phyloP scores from a whole-genome alignment of 192 early-diverging fungal species.

The Rhizophagus clarus region DNA sequence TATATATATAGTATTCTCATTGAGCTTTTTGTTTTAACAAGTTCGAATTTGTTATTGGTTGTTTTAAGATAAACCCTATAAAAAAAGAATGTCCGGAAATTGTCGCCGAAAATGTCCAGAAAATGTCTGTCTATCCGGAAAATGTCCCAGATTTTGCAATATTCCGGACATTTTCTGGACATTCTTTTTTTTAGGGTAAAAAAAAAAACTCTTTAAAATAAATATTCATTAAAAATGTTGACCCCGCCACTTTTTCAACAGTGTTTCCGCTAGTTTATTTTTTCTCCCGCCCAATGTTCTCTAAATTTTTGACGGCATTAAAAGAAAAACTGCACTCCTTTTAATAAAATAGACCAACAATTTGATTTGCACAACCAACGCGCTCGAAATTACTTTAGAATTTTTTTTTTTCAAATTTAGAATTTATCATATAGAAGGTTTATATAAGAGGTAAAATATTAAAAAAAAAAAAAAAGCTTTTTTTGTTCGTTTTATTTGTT shows the following conservation, averaged over 20 bases:
- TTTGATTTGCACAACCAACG: background rate
- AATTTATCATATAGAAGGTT: background rate
- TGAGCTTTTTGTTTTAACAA: background rate
- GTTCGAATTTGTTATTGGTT: background rate
- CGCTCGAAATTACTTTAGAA: background rate
- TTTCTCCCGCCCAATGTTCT: background rate
- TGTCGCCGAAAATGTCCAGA: no score
- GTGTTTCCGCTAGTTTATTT: background rate
- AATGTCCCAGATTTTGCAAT: no score
- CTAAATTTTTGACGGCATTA: background rate
- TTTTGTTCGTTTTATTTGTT: no score
- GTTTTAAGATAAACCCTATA: background rate
- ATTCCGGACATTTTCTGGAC: no score
- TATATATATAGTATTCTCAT: background rate
- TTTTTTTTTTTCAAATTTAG: background rate
- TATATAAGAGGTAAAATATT: background rate
- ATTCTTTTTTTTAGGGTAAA: no score
- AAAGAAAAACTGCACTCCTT: background rate
- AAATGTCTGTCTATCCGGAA: no score
- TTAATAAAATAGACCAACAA: background rate
- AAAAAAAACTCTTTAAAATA: background rate
- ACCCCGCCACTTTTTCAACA: background rate
- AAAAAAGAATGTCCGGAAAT: no score
- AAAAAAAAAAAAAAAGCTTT: no score
- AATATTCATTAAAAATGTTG: background rate